Conservation (phyloP, 2,329 filamentous ascomycete species). For the Aspergillus costaricaensis region DNA sequence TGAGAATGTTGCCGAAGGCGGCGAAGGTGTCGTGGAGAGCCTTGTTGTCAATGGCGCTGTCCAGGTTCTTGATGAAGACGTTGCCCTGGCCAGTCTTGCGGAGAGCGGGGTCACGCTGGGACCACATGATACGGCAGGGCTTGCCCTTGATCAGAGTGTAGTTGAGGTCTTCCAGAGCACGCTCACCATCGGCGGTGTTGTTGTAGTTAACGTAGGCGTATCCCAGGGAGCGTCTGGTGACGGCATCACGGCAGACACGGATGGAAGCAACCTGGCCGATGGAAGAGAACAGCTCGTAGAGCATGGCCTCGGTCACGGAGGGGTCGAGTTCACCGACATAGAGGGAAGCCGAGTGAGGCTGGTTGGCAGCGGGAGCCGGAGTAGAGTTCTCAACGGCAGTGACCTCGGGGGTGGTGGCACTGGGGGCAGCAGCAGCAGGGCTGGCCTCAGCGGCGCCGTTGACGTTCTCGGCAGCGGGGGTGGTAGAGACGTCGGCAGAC, state of each 20-base stretch:
- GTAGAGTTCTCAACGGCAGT: conserved; percentile 52
- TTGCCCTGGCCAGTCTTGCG: conserved; percentile 99
- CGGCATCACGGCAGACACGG: conserved; percentile 98
- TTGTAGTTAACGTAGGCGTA: conserved; percentile 99
- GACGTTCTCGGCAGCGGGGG: conserved; percentile 66
- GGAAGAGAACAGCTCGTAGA: conserved; percentile 99
- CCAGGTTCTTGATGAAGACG: conserved; percentile 99
- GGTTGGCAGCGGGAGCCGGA: conserved; percentile 69
- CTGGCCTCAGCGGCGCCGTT: conserved; percentile 62
- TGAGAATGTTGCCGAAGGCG: conserved; percentile 97
- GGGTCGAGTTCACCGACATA: conserved; percentile 98
- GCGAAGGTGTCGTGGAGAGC: conserved; percentile 99
- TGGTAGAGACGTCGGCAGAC: conserved; percentile 75
- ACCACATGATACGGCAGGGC: conserved; percentile 99
- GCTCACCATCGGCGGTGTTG: conserved; percentile 92
- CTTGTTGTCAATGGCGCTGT: conserved; percentile 99
- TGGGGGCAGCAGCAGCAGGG: conserved; percentile 73
- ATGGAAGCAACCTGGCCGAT: conserved; percentile 99
- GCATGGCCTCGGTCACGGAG: conserved; percentile 98
- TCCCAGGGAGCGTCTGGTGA: conserved; percentile 96
- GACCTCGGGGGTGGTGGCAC: conserved; percentile 50
- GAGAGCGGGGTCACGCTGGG: conserved; percentile 96
- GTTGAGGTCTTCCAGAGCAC: conserved; percentile 98
- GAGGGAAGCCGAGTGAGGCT: conserved; percentile 93
- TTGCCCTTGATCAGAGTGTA: conserved; percentile 99